A percentile compares a stretch with the other conserved stretches of the same genome.
Evolutionary conservation across 1,284 basidiomycete species (phyloP).

Genomic region (Schizophyllum amplum): DNA sequence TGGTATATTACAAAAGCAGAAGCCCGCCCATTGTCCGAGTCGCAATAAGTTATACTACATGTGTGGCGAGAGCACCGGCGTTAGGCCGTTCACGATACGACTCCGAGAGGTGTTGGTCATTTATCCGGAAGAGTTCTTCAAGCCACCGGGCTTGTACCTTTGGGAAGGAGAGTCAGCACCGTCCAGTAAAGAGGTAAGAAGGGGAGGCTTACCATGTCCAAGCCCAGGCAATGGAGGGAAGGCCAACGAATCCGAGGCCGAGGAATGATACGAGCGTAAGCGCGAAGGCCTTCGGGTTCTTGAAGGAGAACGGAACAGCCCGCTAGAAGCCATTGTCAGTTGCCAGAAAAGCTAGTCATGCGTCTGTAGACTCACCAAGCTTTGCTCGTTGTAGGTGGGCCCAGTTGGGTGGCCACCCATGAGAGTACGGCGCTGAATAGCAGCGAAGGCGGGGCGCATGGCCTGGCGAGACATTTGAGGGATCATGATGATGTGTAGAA

Average conservation of each 20-base stretch:
- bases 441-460: neutral
- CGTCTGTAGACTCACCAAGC: neutral
- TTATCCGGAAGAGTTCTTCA: neutral
- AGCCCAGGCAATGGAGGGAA: neutral
- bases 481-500: neutral
- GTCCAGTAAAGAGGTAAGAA: neutral
- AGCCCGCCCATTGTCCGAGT: neutral
- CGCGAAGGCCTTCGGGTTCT: neutral
- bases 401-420: neutral
- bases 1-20: neutral
- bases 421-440: neutral
- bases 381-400: neutral
- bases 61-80: neutral
- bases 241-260: neutral
- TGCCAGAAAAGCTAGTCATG: neutral
- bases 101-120: neutral
- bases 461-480: neutral
- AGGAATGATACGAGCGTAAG: neutral
- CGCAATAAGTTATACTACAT: neutral
- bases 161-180: neutral
- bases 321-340: neutral
- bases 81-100: neutral
- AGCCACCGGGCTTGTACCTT: neutral
- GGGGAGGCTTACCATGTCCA: neutral
- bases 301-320: neutral